These are phyloP conservation scores for Nemania bipapillata DNA, from an alignment of 2,329 filamentous ascomycete species.

Conservation along the genomic window DNA sequence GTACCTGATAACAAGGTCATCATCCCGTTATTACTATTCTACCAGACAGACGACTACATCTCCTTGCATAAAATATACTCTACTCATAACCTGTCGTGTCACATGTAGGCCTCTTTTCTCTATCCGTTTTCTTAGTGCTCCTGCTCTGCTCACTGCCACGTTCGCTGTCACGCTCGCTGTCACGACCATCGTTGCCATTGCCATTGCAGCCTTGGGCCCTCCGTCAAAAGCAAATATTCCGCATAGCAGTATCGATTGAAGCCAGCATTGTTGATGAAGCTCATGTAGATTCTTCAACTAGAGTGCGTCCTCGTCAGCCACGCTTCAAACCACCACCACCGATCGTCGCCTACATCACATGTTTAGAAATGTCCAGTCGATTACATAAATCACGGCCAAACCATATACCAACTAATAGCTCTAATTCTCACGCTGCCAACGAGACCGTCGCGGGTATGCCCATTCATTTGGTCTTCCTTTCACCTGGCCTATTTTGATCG, in stretches of 20 bases:
- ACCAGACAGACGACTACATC: conserved; percentile 17
- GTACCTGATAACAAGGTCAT: conserved; percentile 21
- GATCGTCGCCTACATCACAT: conserved; percentile 5
- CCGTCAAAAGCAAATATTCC: background rate
- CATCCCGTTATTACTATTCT: conserved; percentile 21
- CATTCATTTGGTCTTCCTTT: conserved; percentile 25
- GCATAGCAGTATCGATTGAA: conserved; percentile 17
- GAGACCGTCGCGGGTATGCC: conserved; percentile 48
- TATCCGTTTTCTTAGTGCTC: background rate
- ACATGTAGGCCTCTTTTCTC: conserved; percentile 12
- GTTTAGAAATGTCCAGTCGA: conserved; percentile 50
- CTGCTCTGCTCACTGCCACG: conserved; percentile 5
- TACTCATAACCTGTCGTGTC: conserved; percentile 1
- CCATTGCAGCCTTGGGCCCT: background rate
- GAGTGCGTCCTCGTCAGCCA: background rate
- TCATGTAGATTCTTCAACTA: background rate
- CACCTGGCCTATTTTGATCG: conserved; percentile 15
- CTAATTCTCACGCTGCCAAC: conserved; percentile 25
- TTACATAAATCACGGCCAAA: conserved; percentile 46
- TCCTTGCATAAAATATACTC: conserved; percentile 25
- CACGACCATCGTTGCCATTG: background rate
- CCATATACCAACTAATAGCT: conserved; percentile 16
- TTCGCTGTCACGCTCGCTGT: background rate
- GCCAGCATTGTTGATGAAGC: background rate
- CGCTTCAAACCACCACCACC: conserved; percentile 1